Conservation (phyloP, 257 asterid species). For the Oldenlandia corymbosa region DNA sequence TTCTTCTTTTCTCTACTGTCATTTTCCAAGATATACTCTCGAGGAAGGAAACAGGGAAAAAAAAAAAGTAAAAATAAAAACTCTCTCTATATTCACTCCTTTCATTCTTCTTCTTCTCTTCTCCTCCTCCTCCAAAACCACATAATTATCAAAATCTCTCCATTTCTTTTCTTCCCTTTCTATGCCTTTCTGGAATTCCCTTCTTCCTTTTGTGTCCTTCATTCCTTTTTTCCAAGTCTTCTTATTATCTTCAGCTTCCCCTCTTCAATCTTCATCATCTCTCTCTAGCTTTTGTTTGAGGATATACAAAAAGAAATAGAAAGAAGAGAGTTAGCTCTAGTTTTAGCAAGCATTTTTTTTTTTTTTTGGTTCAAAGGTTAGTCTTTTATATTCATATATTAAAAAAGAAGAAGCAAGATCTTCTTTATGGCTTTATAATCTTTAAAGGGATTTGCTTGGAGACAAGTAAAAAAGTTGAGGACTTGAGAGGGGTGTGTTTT, state of each 20-base stretch:
- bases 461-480: conserved; percentile 6
- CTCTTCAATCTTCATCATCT: not conserved
- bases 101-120: too few relatives aligned
- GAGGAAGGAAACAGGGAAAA: conserved; percentile 37
- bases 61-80: not conserved
- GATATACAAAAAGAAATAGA: too few relatives aligned
- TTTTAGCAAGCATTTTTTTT: not conserved
- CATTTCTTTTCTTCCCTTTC: not conserved
- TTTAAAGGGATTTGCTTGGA: conserved; percentile 13
- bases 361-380: too few relatives aligned
- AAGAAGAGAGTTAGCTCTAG: not conserved
- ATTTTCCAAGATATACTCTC: conserved; percentile 88
- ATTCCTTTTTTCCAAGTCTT: conserved; percentile 11
- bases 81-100: not conserved
- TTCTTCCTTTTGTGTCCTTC: conserved; percentile 11
- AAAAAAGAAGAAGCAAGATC: conserved; percentile 20
- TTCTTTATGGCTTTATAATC: conserved; percentile 19
- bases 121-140: conserved; percentile 23
- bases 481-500: not conserved
- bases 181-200: conserved; percentile 35
- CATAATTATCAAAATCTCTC: conserved; percentile 18
- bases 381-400: not conserved
- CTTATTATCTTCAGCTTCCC: not conserved
- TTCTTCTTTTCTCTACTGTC: conserved; percentile 43
- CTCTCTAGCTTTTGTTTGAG: not conserved